phyloP scores from a whole-genome alignment of 2,329 filamentous ascomycete genomes.

The Nothopassalora personata region DNA sequence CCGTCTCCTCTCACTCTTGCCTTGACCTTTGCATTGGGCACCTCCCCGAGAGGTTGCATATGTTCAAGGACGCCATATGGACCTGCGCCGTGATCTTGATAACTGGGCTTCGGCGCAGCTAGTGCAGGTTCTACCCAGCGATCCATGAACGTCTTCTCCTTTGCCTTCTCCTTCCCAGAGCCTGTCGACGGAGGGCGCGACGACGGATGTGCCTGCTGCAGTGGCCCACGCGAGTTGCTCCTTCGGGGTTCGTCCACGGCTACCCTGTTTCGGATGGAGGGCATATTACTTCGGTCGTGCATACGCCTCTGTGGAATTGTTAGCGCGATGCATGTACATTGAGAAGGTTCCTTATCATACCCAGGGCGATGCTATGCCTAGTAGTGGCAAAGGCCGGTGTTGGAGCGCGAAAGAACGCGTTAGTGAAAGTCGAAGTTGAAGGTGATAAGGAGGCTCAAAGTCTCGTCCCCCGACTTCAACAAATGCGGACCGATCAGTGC shows the following conservation, averaged over 20 bases:
- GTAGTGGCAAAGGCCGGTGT: background rate
- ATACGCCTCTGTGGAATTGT: slow-evolving; percentile 6
- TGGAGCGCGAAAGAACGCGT: background rate
- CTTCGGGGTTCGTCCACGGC: slow-evolving; percentile 6
- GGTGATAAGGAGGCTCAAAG: background rate
- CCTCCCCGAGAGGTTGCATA: slow-evolving; percentile 74
- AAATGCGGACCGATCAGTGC: too few relatives aligned
- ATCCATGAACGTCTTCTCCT: slow-evolving; percentile 33
- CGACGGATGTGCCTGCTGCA: slow-evolving; percentile 1
- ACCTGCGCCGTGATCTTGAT: slow-evolving; percentile 69
- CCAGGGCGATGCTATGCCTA: slow-evolving; percentile 21
- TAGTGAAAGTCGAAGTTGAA: background rate
- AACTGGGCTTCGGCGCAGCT: slow-evolving; percentile 58
- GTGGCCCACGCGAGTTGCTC: slow-evolving; percentile 10
- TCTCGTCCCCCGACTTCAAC: background rate
- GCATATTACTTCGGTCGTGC: slow-evolving; percentile 3
- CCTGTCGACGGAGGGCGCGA: slow-evolving; percentile 36
- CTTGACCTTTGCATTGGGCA: slow-evolving; percentile 60
- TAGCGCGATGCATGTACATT: slow-evolving; percentile 1
- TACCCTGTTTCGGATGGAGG: slow-evolving; percentile 3
- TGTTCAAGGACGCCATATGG: slow-evolving; percentile 69
- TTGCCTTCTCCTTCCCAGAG: slow-evolving; percentile 24
- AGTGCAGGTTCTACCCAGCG: slow-evolving; percentile 52
- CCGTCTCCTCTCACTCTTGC: slow-evolving; percentile 46
- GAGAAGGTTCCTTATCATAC: slow-evolving; percentile 6